These are phyloP conservation scores for Endothia cerciana DNA, from an alignment of 2,329 filamentous ascomycete species.

Conservation along the genomic window DNA sequence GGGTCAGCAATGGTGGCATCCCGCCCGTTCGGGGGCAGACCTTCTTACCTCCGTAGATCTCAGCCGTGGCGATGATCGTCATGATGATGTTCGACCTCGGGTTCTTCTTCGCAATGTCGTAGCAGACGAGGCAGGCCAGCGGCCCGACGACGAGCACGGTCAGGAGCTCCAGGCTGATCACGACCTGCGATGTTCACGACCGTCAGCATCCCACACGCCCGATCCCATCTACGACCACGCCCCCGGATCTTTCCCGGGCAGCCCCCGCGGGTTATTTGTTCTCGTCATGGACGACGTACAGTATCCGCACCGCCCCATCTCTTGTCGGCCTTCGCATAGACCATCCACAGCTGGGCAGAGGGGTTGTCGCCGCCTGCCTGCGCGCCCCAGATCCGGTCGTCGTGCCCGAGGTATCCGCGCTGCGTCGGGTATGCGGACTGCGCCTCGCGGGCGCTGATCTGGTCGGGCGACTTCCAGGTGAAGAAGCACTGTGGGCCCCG, in stretches of 20 bases:
- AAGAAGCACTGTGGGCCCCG: conserved; percentile 68
- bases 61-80: conserved; percentile 66
- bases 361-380: conserved; percentile 59
- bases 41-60: conserved; percentile 63
- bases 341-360: conserved; percentile 68
- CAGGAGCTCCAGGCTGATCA: conserved; percentile 67
- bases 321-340: conserved; percentile 66
- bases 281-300: conserved; percentile 39
- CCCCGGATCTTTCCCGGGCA: background rate
- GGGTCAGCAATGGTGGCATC: background rate
- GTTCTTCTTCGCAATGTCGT: conserved; percentile 59
- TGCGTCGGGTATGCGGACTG: conserved; percentile 50
- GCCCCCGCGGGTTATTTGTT: background rate
- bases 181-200: conserved; percentile 43
- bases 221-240: background rate
- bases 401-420: conserved; percentile 55
- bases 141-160: conserved; percentile 67
- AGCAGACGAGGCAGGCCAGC: conserved; percentile 63
- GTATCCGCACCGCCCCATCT: conserved; percentile 68
- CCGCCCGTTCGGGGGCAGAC: background rate
- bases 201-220: conserved; percentile 13
- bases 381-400: conserved; percentile 57
- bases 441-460: conserved; percentile 38
- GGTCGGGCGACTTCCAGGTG: conserved; percentile 48
- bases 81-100: conserved; percentile 63